phyloP scores from a whole-genome alignment of 2,329 filamentous ascomycete genomes.

The Hymenoscyphus occultus region DNA sequence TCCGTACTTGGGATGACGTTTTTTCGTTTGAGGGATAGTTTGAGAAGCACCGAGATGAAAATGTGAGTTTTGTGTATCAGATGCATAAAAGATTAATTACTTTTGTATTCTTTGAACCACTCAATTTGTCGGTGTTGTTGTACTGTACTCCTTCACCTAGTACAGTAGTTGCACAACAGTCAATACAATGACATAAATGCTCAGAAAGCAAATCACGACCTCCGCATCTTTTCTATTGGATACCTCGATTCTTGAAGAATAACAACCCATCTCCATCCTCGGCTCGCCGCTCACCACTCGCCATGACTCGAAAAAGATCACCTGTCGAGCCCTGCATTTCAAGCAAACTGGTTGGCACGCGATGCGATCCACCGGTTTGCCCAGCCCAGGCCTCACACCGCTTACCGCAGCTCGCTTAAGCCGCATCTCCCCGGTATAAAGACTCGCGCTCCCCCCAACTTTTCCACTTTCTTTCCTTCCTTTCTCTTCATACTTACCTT shows the following conservation, averaged over 20 bases:
- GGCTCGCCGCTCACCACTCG: neutral
- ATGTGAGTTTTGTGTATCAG: neutral
- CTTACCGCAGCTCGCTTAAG: neutral
- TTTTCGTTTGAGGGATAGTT: neutral
- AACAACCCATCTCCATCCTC: neutral
- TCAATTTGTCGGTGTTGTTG: neutral
- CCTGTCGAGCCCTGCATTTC: neutral
- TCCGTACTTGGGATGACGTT: constrained; percentile 1
- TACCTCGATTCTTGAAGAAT: neutral
- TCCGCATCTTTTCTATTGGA: neutral
- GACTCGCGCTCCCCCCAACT: neutral
- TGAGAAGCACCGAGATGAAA: neutral
- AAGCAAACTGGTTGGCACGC: neutral
- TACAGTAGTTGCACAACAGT: neutral
- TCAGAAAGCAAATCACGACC: neutral
- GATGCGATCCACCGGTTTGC: neutral
- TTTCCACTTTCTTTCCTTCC: constrained; percentile 5
- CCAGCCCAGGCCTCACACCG: neutral
- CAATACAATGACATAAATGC: neutral
- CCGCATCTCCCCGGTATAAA: neutral
- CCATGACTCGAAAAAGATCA: constrained; percentile 5
- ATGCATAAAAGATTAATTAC: neutral
- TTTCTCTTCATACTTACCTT: constrained; percentile 38
- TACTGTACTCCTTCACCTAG: neutral
- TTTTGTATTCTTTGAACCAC: neutral